These are phyloP conservation scores for Carex pumila DNA, from an alignment of 176 grass and related monocot genomes.

Conservation along the genomic window DNA sequence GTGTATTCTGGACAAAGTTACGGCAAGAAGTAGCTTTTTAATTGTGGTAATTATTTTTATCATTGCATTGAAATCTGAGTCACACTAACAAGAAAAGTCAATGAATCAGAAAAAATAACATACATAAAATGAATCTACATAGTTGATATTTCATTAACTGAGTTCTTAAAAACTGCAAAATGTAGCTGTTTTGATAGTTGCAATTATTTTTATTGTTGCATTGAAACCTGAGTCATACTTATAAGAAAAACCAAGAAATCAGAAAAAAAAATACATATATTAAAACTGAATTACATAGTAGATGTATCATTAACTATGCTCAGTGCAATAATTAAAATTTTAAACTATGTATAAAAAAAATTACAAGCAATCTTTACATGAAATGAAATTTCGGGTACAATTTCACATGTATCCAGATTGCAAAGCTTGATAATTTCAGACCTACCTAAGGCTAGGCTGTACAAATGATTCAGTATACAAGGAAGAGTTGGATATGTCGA, in stretches of 20 bases:
- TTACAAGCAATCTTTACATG: not conserved
- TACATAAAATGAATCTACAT: not conserved
- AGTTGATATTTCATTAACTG: not conserved
- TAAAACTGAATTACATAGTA: not conserved
- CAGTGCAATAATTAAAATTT: not conserved
- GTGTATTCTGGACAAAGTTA: too few relatives aligned
- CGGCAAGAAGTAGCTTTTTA: too few relatives aligned
- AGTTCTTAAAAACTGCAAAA: too few relatives aligned
- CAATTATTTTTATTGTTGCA: too few relatives aligned
- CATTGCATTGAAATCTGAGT: not conserved
- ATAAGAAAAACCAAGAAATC: not conserved
- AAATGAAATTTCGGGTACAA: not conserved
- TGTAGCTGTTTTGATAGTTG: too few relatives aligned
- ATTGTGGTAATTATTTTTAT: too few relatives aligned
- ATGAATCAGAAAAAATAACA: not conserved
- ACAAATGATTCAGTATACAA: slow-evolving; percentile 35
- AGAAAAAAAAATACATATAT: not conserved
- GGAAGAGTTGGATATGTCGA: not conserved
- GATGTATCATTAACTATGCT: not conserved
- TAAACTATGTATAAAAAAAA: not conserved
- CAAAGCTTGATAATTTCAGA: not conserved
- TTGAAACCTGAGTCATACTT: not conserved
- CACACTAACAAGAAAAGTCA: not conserved
- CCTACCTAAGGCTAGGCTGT: slow-evolving; percentile 29
- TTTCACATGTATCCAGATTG: not conserved